phyloP scores from a whole-genome alignment of 1,284 basidiomycete genomes.

The Leucoagaricus sp. region DNA sequence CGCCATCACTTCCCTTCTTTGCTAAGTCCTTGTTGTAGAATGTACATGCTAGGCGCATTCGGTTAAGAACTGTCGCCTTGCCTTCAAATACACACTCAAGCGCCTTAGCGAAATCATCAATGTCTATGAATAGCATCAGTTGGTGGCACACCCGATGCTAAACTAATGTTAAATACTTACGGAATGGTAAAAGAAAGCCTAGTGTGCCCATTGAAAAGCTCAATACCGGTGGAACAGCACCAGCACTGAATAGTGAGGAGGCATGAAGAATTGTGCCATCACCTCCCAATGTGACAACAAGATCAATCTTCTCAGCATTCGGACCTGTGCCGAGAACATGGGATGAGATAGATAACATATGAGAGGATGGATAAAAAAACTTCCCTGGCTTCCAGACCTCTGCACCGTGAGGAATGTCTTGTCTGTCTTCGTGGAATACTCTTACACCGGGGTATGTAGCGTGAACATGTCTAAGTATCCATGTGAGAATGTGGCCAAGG shows the following conservation, averaged over 20 bases:
- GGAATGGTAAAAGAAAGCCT: slow-evolving; percentile 93
- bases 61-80: slow-evolving; percentile 78
- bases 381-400: slow-evolving; percentile 66
- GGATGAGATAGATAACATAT: slow-evolving; percentile 1
- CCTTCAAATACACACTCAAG: slow-evolving; percentile 77
- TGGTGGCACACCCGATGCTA: neutral
- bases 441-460: slow-evolving; percentile 69
- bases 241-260: slow-evolving; percentile 86
- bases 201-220: slow-evolving; percentile 97
- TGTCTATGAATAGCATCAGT: slow-evolving; percentile 48
- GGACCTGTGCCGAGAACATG: slow-evolving; percentile 36
- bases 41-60: slow-evolving; percentile 85
- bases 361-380: slow-evolving; percentile 11
- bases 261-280: slow-evolving; percentile 97
- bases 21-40: slow-evolving; percentile 66
- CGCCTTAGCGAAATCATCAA: slow-evolving; percentile 79
- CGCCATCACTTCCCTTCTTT: slow-evolving; percentile 53
- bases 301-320: slow-evolving; percentile 66
- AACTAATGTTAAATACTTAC: slow-evolving; percentile 50
- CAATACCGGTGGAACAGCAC: slow-evolving; percentile 91
- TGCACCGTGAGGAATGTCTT: slow-evolving; percentile 66
- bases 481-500: slow-evolving; percentile 7
- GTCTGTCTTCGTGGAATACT: slow-evolving; percentile 73
- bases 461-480: slow-evolving; percentile 55
- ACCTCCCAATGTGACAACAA: slow-evolving; percentile 91